phyloP scores from a whole-genome alignment of 164 flowering plant species.

The Echeveria elegans region DNA sequence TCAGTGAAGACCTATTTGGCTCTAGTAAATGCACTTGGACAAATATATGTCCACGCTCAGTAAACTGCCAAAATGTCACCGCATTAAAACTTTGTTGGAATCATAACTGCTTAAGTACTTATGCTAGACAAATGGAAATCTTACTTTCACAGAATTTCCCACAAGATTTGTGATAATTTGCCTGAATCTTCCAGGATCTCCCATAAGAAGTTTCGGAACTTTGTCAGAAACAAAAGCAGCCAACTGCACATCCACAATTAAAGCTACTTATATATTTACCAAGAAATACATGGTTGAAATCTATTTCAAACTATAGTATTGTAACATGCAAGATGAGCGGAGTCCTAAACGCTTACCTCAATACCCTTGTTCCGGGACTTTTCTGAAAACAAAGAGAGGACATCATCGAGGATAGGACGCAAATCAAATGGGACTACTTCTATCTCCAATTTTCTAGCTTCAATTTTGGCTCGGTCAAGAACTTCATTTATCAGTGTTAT shows the following conservation, averaged over 20 bases:
- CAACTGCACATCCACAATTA: conserved; percentile 33
- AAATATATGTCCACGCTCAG: conserved; percentile 80
- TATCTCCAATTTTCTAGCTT: conserved; percentile 82
- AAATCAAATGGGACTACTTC: conserved; percentile 72
- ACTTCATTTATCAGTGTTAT: conserved; percentile 82
- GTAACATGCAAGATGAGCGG: neutral
- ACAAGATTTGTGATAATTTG: conserved; percentile 90
- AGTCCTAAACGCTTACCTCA: conserved; percentile 44
- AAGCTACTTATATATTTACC: neutral
- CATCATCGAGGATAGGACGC: conserved; percentile 75
- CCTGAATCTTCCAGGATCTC: conserved; percentile 92
- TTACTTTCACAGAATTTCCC: conserved; percentile 88
- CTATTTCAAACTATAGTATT: neutral
- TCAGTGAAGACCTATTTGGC: conserved; percentile 22
- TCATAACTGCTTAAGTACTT: neutral
- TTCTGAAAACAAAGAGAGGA: conserved; percentile 79
- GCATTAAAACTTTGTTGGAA: neutral
- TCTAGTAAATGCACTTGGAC: conserved; percentile 83
- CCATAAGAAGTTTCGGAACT: conserved; percentile 72
- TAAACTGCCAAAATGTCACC: conserved; percentile 49
- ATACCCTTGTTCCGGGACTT: conserved; percentile 70
- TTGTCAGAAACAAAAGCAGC: conserved; percentile 84
- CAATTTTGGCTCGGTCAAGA: conserved; percentile 93
- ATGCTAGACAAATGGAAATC: conserved; percentile 10
- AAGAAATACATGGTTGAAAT: neutral